These are phyloP conservation scores for Bjerkandera adusta DNA, from an alignment of 1,284 basidiomycete genomes.

Conservation along the genomic window DNA sequence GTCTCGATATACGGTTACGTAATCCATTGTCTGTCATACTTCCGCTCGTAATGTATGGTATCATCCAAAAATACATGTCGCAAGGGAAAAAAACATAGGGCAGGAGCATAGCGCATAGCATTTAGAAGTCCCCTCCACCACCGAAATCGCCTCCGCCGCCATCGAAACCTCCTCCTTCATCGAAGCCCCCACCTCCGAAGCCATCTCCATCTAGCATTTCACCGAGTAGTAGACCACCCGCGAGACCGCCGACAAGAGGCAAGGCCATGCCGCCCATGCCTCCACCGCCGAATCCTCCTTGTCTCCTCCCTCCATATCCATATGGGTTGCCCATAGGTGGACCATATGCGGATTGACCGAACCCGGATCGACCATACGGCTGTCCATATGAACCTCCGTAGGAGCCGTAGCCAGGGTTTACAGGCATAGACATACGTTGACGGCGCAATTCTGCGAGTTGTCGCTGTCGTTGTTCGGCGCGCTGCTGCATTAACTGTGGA, in stretches of 20 bases:
- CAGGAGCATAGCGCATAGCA: background rate
- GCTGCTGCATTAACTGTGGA: conserved; percentile 24
- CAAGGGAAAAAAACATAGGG: background rate
- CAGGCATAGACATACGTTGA: conserved; percentile 21
- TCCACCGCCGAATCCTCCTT: conserved; percentile 16
- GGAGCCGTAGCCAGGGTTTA: too few species aligned
- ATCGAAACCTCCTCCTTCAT: conserved; percentile 13
- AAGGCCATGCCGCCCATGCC: conserved; percentile 12
- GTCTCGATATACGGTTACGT: background rate
- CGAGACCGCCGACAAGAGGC: conserved; percentile 14
- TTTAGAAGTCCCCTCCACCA: background rate
- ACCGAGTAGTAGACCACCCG: conserved; percentile 19
- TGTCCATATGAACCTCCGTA: too few species aligned
- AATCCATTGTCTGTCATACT: background rate
- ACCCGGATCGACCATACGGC: too few species aligned
- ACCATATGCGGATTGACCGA: conserved; percentile 23
- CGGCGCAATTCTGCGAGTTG: conserved; percentile 18
- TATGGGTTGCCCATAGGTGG: conserved; percentile 24
- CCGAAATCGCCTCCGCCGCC: conserved; percentile 17
- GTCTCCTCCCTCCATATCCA: conserved; percentile 15
- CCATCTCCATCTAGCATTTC: conserved; percentile 15
- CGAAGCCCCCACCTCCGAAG: conserved; percentile 6
- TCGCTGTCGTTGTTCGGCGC: conserved; percentile 27
- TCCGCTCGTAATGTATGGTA: background rate
- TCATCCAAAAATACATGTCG: background rate